Evolutionary conservation across 208 protist genomes (phyloP).

Genomic region (Acanthamoeba healyi): DNA sequence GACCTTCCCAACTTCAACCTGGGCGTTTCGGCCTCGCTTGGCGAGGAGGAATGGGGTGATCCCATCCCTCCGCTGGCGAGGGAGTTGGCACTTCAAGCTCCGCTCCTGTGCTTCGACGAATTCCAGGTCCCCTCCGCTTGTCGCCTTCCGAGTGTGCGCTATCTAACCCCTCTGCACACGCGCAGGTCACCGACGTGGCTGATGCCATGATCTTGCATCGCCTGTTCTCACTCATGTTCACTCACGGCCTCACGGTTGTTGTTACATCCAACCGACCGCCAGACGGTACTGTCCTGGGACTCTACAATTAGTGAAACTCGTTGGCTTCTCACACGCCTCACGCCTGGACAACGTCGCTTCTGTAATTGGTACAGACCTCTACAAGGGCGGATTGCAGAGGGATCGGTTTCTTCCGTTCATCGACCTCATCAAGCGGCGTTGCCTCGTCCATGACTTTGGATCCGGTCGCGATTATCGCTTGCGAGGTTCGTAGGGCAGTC

Average conservation of each 20-base stretch:
- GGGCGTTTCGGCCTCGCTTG: conserved; percentile 21
- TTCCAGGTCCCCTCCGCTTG: conserved; percentile 77
- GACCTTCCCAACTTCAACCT: conserved; percentile 56
- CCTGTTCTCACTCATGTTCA: conserved; percentile 93
- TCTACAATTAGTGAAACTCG: background rate
- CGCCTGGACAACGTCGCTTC: background rate
- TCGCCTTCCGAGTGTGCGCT: background rate
- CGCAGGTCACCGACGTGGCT: conserved; percentile 95
- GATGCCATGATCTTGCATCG: conserved; percentile 97
- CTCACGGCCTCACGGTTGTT: conserved; percentile 94
- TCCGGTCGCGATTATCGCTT: conserved; percentile 95
- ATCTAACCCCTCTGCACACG: background rate
- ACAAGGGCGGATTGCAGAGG: conserved; percentile 95
- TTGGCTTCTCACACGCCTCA: no score
- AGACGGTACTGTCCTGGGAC: background rate
- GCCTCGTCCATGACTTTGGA: conserved; percentile 93
- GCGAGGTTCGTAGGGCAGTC: conserved; percentile 89
- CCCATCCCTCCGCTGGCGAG: conserved; percentile 91
- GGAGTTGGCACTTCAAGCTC: conserved; percentile 93
- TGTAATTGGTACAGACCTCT: conserved; percentile 91
- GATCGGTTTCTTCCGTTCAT: conserved; percentile 97
- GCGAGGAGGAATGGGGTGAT: conserved; percentile 69
- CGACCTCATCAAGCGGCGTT: conserved; percentile 93
- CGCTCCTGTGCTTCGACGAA: conserved; percentile 95
- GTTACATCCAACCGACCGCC: conserved; percentile 94